Percentiles rank a stretch among this genome's conserved stretches.
These are phyloP conservation scores for Globomyces pollinis-pini DNA, from an alignment of 192 early-diverging fungal genomes.

Conservation along the genomic window DNA sequence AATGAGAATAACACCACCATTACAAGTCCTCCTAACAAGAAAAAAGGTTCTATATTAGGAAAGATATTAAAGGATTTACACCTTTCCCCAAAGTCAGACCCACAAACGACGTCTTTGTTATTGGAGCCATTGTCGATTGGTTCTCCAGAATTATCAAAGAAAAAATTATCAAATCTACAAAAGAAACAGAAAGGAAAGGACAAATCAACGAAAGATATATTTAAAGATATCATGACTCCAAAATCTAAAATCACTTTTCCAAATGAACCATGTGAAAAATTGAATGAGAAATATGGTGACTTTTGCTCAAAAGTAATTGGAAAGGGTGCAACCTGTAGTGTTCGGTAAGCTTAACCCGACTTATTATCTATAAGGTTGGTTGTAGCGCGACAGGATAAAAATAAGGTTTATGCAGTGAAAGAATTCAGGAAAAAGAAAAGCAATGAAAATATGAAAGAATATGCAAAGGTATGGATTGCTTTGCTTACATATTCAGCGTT, in stretches of 20 bases:
- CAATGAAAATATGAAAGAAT: slow-evolving; percentile 63
- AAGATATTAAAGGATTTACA: slow-evolving; percentile 5
- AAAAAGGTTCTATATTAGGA: neutral
- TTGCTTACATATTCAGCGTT: slow-evolving; percentile 75
- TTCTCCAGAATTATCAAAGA: neutral
- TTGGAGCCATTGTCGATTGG: neutral
- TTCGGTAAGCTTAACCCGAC: no score
- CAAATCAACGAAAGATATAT: slow-evolving; percentile 1
- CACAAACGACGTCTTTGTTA: neutral
- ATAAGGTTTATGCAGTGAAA: slow-evolving; percentile 10
- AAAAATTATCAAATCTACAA: no score
- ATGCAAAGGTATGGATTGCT: no score
- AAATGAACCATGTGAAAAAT: slow-evolving; percentile 1
- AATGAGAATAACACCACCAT: neutral
- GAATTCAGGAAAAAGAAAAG: slow-evolving; percentile 64
- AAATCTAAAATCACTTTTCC: slow-evolving; percentile 7
- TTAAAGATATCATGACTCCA: slow-evolving; percentile 8
- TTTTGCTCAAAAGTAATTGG: slow-evolving; percentile 7
- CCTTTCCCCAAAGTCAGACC: neutral
- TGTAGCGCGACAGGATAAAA: neutral
- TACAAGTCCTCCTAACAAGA: slow-evolving; percentile 3
- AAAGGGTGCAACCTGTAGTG: slow-evolving; percentile 10
- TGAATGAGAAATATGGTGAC: slow-evolving; percentile 12
- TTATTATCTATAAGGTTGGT: no score
- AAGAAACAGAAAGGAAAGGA: neutral